Base-by-base conservation (phyloP, 805 yeast species). In the Candida vaughaniae region DNA sequence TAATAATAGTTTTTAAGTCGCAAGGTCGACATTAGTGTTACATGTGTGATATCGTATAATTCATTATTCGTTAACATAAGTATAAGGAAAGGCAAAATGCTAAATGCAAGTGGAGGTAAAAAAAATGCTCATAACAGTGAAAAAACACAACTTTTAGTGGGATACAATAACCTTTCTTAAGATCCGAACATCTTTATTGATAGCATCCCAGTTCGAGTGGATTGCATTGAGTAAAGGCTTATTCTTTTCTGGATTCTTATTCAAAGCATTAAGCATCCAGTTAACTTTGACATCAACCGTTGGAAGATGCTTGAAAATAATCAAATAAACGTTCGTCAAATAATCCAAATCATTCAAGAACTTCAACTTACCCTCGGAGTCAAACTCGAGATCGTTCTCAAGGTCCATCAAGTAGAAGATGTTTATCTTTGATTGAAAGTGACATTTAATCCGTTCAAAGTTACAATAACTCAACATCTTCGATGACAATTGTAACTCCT, bases 211-310 rank as follows among this genome's bases (percentile, higher is more conserved):
- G 31, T 48, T 44, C 16, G 29, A 16, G 25, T 49, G 50, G 6
- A 52, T 37, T 9, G 41, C 36, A 14, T 30, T 12, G 12, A 36
- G 36, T 16, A 49, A 28, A 2, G 31, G 34, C 10, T 20, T n/a
- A 25, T 43, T 35, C 11, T 18, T 15, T 16, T 6, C 6, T 16
- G 6, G 16, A 18, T 37, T 33, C 23, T 42, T 48, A 29, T 41
- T 43, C 31, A 53, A 37, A 8, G 51, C 43, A 25, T 43, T 47
- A 34, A 53, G 39, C 3, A 51, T 41, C 58, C 58, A 53, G 17
- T 52, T 44, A 8, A 48, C 37, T 33, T 46, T 50, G 29, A 50
- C 28, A 11, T 50, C 49, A 19, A 37, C 33, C 6, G 35, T 25
- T 7, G 56, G 48, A 3, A 8, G 8, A 10, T 40, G 49, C 29